Evolutionary conservation across 2,329 filamentous ascomycete genomes (phyloP).

Genomic region (Botrytis aclada): DNA sequence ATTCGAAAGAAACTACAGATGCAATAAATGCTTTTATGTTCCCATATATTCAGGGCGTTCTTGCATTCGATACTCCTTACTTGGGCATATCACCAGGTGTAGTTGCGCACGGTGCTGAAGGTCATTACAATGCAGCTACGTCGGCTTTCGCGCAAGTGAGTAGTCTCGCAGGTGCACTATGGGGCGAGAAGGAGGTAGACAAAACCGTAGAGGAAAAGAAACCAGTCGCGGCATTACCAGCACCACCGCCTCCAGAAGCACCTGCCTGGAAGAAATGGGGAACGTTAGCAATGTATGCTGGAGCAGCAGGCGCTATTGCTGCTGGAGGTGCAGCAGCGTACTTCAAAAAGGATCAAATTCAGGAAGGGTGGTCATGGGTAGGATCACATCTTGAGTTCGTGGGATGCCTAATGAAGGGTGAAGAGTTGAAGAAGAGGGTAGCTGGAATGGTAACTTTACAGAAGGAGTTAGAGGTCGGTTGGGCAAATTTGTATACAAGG

Average conservation of each 20-base stretch:
- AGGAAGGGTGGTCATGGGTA: slow-evolving; percentile 75
- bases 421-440: slow-evolving; percentile 75
- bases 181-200: slow-evolving; percentile 49
- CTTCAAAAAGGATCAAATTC: slow-evolving; percentile 76
- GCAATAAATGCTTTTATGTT: slow-evolving; percentile 71
- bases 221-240: slow-evolving; percentile 41
- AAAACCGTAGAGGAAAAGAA: slow-evolving; percentile 37
- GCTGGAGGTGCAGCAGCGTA: slow-evolving; percentile 84
- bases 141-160: slow-evolving; percentile 65
- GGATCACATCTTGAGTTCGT: slow-evolving; percentile 92
- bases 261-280: slow-evolving; percentile 74
- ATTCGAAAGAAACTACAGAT: slow-evolving; percentile 19
- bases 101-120: slow-evolving; percentile 82
- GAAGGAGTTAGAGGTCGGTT: slow-evolving; percentile 66
- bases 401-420: slow-evolving; percentile 78
- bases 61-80: slow-evolving; percentile 94
- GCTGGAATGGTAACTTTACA: slow-evolving; percentile 63
- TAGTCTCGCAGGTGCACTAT: slow-evolving; percentile 65
- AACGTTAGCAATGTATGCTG: slow-evolving; percentile 80
- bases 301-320: slow-evolving; percentile 76
- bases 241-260: slow-evolving; percentile 42
- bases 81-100: slow-evolving; percentile 77
- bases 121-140: slow-evolving; percentile 73
- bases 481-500: slow-evolving; percentile 82
- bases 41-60: slow-evolving; percentile 83